Evolutionary conservation across 192 early-diverging fungal species (phyloP).

Genomic region (Coemansia sp.): DNA sequence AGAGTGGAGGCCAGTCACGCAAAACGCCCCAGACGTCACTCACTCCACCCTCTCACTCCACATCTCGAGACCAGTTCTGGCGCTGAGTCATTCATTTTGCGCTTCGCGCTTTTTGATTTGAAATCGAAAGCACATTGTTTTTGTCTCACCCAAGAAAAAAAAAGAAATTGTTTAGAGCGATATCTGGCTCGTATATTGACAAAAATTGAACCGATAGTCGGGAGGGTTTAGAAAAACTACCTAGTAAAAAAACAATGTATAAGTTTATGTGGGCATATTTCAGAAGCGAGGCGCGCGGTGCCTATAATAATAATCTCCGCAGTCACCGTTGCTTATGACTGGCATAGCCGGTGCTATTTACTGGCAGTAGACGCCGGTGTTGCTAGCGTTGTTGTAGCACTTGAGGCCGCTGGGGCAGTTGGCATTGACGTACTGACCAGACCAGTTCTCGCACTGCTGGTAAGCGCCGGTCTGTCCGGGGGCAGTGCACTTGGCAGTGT

Average conservation of each 20-base stretch:
- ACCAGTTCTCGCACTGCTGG: conserved; percentile 42
- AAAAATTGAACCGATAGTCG: not conserved
- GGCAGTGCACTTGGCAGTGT: conserved; percentile 36
- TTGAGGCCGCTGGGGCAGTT: conserved; percentile 32
- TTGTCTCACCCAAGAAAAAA: not conserved
- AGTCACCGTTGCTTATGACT: not conserved
- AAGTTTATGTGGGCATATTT: not conserved
- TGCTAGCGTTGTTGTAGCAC: conserved; percentile 43
- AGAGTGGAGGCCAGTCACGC: not conserved
- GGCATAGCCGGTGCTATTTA: conserved; percentile 1
- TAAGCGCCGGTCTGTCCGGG: conserved; percentile 31
- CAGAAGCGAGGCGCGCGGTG: not conserved
- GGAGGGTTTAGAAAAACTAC: not conserved
- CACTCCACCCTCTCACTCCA: not conserved
- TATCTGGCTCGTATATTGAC: not conserved
- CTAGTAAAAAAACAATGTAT: not conserved
- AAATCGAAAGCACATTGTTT: not conserved
- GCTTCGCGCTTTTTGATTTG: not conserved
- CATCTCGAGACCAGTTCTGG: not conserved
- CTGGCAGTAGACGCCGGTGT: conserved; percentile 39
- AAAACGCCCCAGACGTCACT: not conserved
- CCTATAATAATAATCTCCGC: not conserved
- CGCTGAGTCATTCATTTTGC: not conserved
- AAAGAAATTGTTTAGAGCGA: not conserved
- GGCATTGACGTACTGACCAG: conserved; percentile 36